Base-by-base conservation (phyloP, 139 green algal genomes). In the Chlorella ohadii region DNA sequence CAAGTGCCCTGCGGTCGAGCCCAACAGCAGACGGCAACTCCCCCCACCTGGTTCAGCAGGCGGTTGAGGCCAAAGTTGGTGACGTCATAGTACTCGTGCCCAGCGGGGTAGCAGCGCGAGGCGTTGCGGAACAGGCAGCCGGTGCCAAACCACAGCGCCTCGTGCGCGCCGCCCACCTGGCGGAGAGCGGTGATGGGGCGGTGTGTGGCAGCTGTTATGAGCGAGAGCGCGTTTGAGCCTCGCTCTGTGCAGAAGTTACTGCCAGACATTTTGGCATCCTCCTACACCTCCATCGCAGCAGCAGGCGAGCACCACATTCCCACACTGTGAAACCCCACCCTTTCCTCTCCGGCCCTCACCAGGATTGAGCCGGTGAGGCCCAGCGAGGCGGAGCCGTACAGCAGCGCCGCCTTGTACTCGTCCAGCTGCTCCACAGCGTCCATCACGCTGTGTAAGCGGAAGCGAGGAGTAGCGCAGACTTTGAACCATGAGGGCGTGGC, bases 131-230 rank as follows among this genome's bases (percentile, higher is more conserved):
- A 33, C 68, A 75, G 34, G 68, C 68, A 75, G 68, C 68, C 72
- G 16, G 72, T 78, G 72, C 72, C 72, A 39, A 64, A 78, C 72
- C 72, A 78, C 41, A 78, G 44, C 15, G 36, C 72, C 72, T 78
- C 72, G 44, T 78, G 72, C 12, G 27, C 28, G 27, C 59, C 59
- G 44, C 72, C 44, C 9, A 59, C 51, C 72, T 64, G 41, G 36
- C 23, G 4, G 71, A 23, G 38, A 74, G 39, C n/a, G n/a, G n/a
- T n/a, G n/a, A n/a, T n/a, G n/a, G n/a, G n/a, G n/a, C n/a, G n/a
- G n/a, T n/a, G n/a, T n/a, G n/a, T n/a, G n/a, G n/a, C n/a, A n/a
- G n/a, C n/a, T n/a, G n/a, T n/a, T n/a, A n/a, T n/a, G n/a, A n/a
- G n/a, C n/a, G n/a, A n/a, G n/a, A n/a, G n/a, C n/a, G n/a, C n/a